These are phyloP conservation scores for Aspergillus sp. DNA, from an alignment of 2,329 filamentous ascomycete genomes.

Conservation along the genomic window DNA sequence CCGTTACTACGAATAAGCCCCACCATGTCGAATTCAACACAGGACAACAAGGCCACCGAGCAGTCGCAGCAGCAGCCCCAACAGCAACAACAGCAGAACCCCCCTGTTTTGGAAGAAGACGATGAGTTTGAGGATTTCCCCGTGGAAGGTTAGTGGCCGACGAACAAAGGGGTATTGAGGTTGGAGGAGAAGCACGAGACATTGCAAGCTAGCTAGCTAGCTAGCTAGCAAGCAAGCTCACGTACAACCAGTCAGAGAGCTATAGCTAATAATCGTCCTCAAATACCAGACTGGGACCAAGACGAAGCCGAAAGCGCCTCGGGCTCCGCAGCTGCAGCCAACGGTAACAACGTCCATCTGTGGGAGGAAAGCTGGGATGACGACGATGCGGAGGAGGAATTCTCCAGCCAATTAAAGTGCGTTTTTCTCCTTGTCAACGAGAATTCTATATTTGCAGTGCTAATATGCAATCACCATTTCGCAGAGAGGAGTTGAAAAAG, in stretches of 20 bases:
- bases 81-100: slow-evolving; percentile 42
- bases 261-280: not conserved
- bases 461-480: not conserved
- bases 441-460: not conserved
- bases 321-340: slow-evolving; percentile 17
- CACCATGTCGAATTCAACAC: slow-evolving; percentile 41
- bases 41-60: slow-evolving; percentile 22
- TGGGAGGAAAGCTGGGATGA: slow-evolving; percentile 99
- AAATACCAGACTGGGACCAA: slow-evolving; percentile 69
- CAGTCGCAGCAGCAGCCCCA: slow-evolving; percentile 43
- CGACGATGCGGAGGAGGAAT: slow-evolving; percentile 93
- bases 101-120: slow-evolving; percentile 78
- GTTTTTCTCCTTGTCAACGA: slow-evolving; percentile 25
- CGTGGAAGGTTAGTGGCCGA: slow-evolving; percentile 62
- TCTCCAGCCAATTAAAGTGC: slow-evolving; percentile 87
- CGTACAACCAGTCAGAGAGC: too few relatives aligned
- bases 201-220: not conserved
- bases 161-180: too few relatives aligned
- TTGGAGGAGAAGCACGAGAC: too few relatives aligned
- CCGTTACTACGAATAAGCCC: not conserved
- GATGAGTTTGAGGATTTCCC: slow-evolving; percentile 99
- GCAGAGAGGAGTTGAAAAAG: slow-evolving; percentile 75
- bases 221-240: not conserved
- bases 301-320: slow-evolving; percentile 73
- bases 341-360: slow-evolving; percentile 64